Conservation (phyloP, 768 basidiomycete species). For the Mycena pura region DNA sequence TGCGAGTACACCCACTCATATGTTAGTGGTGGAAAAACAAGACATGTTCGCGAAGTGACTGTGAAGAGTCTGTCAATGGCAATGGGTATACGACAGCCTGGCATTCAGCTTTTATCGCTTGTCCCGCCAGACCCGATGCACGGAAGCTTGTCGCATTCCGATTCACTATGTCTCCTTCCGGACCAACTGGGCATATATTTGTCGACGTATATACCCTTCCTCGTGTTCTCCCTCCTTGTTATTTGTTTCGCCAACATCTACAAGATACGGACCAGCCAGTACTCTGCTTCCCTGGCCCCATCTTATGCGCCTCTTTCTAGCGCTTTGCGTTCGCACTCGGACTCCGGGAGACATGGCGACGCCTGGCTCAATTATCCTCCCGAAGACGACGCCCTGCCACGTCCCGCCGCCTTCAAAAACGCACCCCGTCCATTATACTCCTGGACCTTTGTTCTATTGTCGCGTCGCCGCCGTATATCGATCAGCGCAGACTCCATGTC, state of each 20-base stretch:
- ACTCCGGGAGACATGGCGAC: slow-evolving; percentile 2
- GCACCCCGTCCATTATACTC: slow-evolving; percentile 11
- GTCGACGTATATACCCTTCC: slow-evolving; percentile 71
- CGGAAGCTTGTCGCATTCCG: slow-evolving; percentile 48
- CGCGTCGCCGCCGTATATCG: slow-evolving; percentile 28
- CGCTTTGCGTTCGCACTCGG: slow-evolving; percentile 9
- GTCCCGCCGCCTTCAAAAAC: slow-evolving; percentile 1
- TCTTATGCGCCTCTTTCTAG: slow-evolving; percentile 11
- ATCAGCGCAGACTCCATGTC: slow-evolving; percentile 9
- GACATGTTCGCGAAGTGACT: slow-evolving; percentile 72
- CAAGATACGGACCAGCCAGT: too few relatives aligned
- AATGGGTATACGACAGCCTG: slow-evolving; percentile 84
- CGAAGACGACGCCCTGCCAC: slow-evolving; percentile 18
- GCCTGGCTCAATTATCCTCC: slow-evolving; percentile 19
- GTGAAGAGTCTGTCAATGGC: slow-evolving; percentile 92
- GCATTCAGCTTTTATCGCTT: slow-evolving; percentile 90
- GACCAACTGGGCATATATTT: slow-evolving; percentile 85
- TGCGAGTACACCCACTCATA: slow-evolving; percentile 75
- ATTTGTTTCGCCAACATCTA: slow-evolving; percentile 41
- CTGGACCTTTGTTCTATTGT: slow-evolving; percentile 23
- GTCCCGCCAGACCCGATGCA: slow-evolving; percentile 41
- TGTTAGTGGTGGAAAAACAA: slow-evolving; percentile 27
- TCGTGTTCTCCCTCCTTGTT: slow-evolving; percentile 61
- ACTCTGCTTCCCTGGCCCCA: slow-evolving; percentile 11
- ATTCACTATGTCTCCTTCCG: slow-evolving; percentile 80